phyloP scores from a whole-genome alignment of 2,329 filamentous ascomycete species.

The Cercospora zeae-maydis region DNA sequence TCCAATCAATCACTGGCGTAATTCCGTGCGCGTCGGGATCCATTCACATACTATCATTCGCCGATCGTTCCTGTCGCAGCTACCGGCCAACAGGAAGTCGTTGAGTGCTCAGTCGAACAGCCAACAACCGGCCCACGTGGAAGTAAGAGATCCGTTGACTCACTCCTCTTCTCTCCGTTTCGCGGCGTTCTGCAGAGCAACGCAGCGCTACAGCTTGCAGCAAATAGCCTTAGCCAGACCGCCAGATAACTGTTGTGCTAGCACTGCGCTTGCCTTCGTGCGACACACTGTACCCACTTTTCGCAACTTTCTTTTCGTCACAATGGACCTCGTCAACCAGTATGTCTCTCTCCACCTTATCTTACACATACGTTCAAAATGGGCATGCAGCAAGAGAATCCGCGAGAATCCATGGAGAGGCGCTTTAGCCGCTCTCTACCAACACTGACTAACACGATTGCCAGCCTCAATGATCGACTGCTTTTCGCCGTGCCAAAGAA shows the following conservation, averaged over 20 bases:
- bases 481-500: slow-evolving; percentile 99
- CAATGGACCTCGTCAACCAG: slow-evolving; percentile 39
- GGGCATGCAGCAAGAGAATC: slow-evolving; percentile 8
- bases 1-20: background rate
- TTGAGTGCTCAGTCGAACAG: background rate
- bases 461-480: slow-evolving; percentile 83
- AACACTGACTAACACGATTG: slow-evolving; percentile 39
- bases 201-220: slow-evolving; percentile 5
- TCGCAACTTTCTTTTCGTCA: slow-evolving; percentile 5
- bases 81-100: background rate
- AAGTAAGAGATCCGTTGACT: background rate
- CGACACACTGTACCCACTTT: slow-evolving; percentile 6
- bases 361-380: slow-evolving; percentile 4
- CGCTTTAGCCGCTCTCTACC: slow-evolving; percentile 32
- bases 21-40: background rate
- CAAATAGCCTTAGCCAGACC: background rate
- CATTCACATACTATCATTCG: background rate
- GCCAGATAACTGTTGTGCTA: background rate
- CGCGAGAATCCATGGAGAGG: slow-evolving; percentile 8
- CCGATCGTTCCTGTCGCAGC: background rate
- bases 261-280: background rate
- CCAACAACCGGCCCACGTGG: slow-evolving; percentile 5
- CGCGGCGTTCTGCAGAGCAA: background rate
- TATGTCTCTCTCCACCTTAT: slow-evolving; percentile 23
- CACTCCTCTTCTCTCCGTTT: background rate